Conservation (phyloP, 2,329 filamentous ascomycete genomes). For the Fusarium continuum region DNA sequence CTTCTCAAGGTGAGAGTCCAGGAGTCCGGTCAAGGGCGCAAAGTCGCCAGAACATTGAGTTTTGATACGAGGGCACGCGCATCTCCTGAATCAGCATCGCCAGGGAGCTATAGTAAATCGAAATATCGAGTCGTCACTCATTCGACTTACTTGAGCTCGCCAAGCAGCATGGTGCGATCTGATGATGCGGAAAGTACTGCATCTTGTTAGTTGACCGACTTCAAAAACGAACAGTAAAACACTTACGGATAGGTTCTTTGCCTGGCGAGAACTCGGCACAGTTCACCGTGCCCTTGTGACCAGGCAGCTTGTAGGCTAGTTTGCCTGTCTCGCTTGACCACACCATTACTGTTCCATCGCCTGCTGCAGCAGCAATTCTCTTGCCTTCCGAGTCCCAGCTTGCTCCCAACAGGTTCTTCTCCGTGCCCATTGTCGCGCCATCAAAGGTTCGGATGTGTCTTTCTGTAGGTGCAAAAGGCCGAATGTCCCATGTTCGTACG, state of each 20-base stretch:
- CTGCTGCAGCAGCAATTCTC: constrained; percentile 87
- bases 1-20: background rate
- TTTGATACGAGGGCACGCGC: background rate
- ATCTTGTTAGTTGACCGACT: constrained; percentile 46
- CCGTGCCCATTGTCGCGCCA: constrained; percentile 85
- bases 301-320: constrained; percentile 91
- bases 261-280: constrained; percentile 89
- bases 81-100: constrained; percentile 1
- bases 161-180: constrained; percentile 85
- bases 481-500: constrained; percentile 93
- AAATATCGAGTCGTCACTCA: constrained; percentile 52
- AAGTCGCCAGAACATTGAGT: background rate
- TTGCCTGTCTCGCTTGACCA: constrained; percentile 93
- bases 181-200: constrained; percentile 89
- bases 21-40: background rate
- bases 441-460: constrained; percentile 89
- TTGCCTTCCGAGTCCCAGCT: constrained; percentile 91
- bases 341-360: constrained; percentile 88
- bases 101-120: constrained; percentile 12
- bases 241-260: constrained; percentile 86
- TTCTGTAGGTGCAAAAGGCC: constrained; percentile 91
- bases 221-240: background rate
- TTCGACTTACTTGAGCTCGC: constrained; percentile 70
- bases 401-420: constrained; percentile 90
- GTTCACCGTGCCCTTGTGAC: constrained; percentile 94